These are phyloP conservation scores for Epichloe bromicola DNA, from an alignment of 2,329 filamentous ascomycete species.

Conservation along the genomic window DNA sequence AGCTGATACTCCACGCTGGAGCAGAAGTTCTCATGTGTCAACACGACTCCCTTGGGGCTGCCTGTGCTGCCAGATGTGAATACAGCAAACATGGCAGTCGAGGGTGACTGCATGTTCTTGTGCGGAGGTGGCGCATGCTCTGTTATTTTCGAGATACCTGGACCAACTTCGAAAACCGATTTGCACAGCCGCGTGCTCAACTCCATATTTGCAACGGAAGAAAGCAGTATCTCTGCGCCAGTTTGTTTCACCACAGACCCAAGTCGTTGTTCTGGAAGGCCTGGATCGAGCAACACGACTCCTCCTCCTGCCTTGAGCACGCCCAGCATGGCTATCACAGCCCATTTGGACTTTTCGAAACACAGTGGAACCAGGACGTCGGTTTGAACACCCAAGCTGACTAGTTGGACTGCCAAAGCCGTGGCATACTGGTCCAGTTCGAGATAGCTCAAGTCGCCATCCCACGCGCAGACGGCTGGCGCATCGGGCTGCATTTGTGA, in stretches of 20 bases:
- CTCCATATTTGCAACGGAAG: neutral
- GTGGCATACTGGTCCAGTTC: constrained; percentile 31
- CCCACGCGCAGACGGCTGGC: constrained; percentile 36
- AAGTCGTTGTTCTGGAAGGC: constrained; percentile 31
- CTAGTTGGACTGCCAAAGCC: constrained; percentile 26
- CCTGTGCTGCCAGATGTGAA: neutral
- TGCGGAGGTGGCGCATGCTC: no score
- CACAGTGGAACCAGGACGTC: constrained; percentile 30
- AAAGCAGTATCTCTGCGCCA: neutral
- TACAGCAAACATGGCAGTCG: neutral
- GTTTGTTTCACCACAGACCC: constrained; percentile 30
- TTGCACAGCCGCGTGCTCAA: neutral
- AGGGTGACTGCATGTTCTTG: neutral
- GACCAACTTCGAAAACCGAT: no score
- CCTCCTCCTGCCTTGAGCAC: constrained; percentile 36
- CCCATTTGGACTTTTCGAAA: constrained; percentile 36
- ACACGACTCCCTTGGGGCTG: neutral
- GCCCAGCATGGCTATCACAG: constrained; percentile 29
- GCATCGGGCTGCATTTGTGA: constrained; percentile 23
- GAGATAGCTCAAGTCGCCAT: constrained; percentile 32
- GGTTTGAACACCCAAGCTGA: constrained; percentile 18
- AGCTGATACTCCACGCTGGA: constrained; percentile 14
- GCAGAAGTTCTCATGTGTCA: neutral
- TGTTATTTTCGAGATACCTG: no score
- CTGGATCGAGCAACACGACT: constrained; percentile 34